Evolutionary conservation across 352 stramenopile species (phyloP), one percentile per base, ranked within the genome.

Genomic region (Phytophthora hybrid): DNA sequence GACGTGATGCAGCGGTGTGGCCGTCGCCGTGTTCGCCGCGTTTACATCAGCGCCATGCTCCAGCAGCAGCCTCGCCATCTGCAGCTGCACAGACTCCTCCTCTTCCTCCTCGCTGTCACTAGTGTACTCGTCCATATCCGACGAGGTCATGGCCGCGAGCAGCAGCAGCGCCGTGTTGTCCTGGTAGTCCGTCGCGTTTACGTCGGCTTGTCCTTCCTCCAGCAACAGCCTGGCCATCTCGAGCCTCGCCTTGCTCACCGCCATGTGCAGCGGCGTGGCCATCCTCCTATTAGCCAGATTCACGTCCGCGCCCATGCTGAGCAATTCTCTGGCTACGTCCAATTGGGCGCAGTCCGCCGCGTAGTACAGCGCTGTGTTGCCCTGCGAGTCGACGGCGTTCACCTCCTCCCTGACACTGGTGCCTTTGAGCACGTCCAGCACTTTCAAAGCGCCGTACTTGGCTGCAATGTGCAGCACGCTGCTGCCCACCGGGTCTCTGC

Each of bases 341-440:
- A 77, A 31, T 19, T 74, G 59, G 4, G 41, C 61, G 37, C 61
- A 55, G 29, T 82, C 76, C 34, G 63, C 76, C 31, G 76, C 76
- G 19, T 82, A 82, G 41, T 82, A 60, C 67, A 82, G 60, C 57
- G 76, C 76, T 13, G 76, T 78, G 54, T 82, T 82, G 32, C 65
- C 67, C 31, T 76, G 68, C 39, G 74, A 64, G 49, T 82, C 76
- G 19, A 32, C 26, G 5, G 64, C 64, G 56, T 82, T 75, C 41
- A 82, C 64, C 8, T 79, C 67, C 39, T 73, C 76, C 1, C 65
- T 44, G 9, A 64, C 61, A 44, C 70, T 72, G 47, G 52, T 66
- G 1, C 44, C 46, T 29, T 60, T 58, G 21, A 81, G 63, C 66
- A 78, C 61, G 1, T 61, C 10, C 57, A 81, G 34, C 9, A 76